Conservation (phyloP, 495 filamentous ascomycete species). For the Hyaloscypha bicolor region DNA sequence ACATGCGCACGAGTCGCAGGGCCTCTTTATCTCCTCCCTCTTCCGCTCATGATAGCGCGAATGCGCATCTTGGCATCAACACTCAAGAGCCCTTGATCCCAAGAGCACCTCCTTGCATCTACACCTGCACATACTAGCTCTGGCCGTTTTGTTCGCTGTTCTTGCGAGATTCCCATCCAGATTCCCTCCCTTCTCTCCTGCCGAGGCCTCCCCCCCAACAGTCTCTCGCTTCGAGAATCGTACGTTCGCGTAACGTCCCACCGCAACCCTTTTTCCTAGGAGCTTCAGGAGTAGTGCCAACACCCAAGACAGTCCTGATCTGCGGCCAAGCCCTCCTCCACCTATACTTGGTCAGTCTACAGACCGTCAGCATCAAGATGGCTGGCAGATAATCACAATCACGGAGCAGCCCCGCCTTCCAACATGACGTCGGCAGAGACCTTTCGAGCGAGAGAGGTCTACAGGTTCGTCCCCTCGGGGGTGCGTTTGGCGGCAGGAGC, state of each 20-base stretch:
- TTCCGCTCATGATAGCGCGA: too few species aligned
- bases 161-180: neutral
- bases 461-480: conserved; percentile 9
- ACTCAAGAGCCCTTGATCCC: too few species aligned
- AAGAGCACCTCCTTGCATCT: too few species aligned
- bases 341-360: neutral
- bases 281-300: neutral
- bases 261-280: neutral
- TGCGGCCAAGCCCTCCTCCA: neutral
- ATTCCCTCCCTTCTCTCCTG: neutral
- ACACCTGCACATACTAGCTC: too few species aligned
- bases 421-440: conserved; percentile 21
- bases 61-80: too few species aligned
- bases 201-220: neutral
- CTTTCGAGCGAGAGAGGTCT: conserved; percentile 21
- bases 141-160: neutral
- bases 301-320: neutral
- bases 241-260: neutral
- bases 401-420: neutral
- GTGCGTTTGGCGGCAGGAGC: neutral
- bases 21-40: too few species aligned
- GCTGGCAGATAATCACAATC: neutral
- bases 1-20: too few species aligned
- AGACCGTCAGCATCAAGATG: neutral
- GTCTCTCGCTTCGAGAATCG: neutral